Evolutionary conservation across 495 filamentous ascomycete genomes (phyloP).

Genomic region (Penicillium taxi): DNA sequence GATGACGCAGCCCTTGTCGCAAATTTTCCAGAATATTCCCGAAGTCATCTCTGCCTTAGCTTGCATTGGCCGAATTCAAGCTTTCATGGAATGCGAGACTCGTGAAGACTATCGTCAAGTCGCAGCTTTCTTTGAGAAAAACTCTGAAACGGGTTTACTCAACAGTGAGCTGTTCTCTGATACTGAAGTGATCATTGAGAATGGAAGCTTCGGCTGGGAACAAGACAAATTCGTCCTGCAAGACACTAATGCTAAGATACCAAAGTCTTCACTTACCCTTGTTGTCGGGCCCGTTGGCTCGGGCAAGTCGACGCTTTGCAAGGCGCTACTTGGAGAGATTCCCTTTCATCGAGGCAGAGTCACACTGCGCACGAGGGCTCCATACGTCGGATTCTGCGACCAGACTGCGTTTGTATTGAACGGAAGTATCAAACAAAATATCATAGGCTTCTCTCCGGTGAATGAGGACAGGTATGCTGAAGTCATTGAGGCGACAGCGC

Average conservation of each 20-base stretch:
- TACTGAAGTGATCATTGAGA: no score
- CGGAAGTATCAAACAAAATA: neutral
- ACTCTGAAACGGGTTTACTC: no score
- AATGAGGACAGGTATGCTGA: neutral
- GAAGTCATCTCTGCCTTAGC: slow-evolving; percentile 20
- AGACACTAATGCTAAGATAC: slow-evolving; percentile 1
- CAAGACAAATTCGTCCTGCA: no score
- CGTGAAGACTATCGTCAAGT: slow-evolving; percentile 23
- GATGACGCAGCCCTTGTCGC: no score
- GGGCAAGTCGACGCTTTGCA: neutral
- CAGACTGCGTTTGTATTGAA: neutral
- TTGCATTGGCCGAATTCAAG: slow-evolving; percentile 34
- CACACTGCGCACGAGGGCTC: neutral
- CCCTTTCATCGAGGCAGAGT: neutral
- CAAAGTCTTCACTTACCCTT: neutral
- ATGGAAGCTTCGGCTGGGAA: no score
- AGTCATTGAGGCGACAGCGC: neutral
- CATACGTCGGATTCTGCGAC: neutral
- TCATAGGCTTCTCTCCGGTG: neutral
- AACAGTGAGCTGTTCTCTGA: no score
- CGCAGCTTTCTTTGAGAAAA: no score
- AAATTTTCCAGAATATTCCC: neutral
- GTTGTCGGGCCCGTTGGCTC: neutral
- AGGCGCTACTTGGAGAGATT: neutral
- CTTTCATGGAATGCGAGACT: slow-evolving; percentile 28